These are phyloP conservation scores for Leccinum subgranulosum DNA, from an alignment of 768 basidiomycete genomes.

Conservation along the genomic window DNA sequence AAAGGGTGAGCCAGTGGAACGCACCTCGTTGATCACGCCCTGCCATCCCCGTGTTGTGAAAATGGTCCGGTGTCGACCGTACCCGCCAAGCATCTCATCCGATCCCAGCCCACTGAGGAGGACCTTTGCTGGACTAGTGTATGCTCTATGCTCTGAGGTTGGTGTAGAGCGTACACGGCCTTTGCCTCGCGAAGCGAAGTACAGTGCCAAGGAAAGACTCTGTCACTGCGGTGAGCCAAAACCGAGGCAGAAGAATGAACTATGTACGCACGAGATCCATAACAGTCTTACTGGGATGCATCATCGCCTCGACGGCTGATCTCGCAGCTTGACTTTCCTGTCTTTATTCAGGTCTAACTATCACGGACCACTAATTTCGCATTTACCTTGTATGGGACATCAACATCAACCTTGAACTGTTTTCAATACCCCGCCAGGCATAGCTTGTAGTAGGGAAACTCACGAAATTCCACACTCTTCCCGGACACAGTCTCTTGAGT, in stretches of 20 bases:
- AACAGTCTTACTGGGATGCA: slow-evolving; percentile 78
- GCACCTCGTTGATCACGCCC: slow-evolving; percentile 78
- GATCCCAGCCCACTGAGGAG: slow-evolving; percentile 90
- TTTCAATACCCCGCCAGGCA: neutral
- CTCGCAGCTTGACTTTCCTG: slow-evolving; percentile 68
- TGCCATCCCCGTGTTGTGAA: slow-evolving; percentile 69
- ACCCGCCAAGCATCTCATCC: slow-evolving; percentile 94
- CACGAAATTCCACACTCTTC: slow-evolving; percentile 88
- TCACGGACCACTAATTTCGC: neutral
- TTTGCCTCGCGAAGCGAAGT: slow-evolving; percentile 83
- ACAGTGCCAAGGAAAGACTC: slow-evolving; percentile 91
- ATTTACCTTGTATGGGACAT: slow-evolving; percentile 75
- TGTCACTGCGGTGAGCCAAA: slow-evolving; percentile 29
- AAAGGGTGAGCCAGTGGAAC: neutral
- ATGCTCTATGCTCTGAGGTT: slow-evolving; percentile 39
- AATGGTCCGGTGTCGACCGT: slow-evolving; percentile 81
- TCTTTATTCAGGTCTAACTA: neutral
- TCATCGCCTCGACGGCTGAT: slow-evolving; percentile 57
- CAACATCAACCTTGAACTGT: slow-evolving; percentile 67
- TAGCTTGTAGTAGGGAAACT: slow-evolving; percentile 20
- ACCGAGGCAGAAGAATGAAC: neutral
- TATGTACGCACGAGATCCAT: slow-evolving; percentile 80
- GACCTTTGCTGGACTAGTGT: slow-evolving; percentile 75
- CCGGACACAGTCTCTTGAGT: slow-evolving; percentile 69
- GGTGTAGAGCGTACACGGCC: slow-evolving; percentile 51